A percentile compares a stretch with the other conserved stretches of the same genome.
Conservation (phyloP, 805 yeast genomes). For the Pichia sporocuriosa region DNA sequence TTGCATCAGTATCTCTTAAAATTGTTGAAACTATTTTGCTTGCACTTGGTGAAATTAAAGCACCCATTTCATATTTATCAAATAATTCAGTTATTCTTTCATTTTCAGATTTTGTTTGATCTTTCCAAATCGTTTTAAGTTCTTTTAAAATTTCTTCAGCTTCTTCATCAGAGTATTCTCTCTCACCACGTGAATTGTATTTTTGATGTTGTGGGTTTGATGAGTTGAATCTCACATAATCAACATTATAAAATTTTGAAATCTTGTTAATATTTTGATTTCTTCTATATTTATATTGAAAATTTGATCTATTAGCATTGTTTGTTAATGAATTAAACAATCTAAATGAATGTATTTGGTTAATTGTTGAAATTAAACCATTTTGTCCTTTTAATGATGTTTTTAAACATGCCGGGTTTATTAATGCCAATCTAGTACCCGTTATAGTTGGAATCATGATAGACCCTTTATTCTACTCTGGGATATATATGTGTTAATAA, state of each 20-base stretch:
- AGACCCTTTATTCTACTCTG: too few relatives aligned
- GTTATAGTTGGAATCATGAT: not conserved
- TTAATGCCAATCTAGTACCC: not conserved
- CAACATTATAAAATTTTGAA: too few relatives aligned
- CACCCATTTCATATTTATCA: slow-evolving; percentile 28
- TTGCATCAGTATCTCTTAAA: slow-evolving; percentile 22
- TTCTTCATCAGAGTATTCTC: slow-evolving; percentile 25
- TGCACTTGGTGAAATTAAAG: slow-evolving; percentile 26
- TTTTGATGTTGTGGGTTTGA: slow-evolving; percentile 14
- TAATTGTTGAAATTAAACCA: not conserved
- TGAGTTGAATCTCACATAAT: slow-evolving; percentile 10
- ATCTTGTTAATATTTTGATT: too few relatives aligned
- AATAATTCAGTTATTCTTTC: slow-evolving; percentile 18
- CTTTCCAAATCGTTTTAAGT: slow-evolving; percentile 24
- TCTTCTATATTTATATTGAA: not conserved
- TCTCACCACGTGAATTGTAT: slow-evolving; percentile 23
- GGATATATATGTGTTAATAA: too few relatives aligned
- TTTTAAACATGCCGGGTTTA: not conserved
- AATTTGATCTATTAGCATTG: not conserved
- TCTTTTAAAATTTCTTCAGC: slow-evolving; percentile 19
- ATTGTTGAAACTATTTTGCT: slow-evolving; percentile 24
- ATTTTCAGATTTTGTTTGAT: slow-evolving; percentile 17
- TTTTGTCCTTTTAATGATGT: not conserved
- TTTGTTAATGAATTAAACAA: not conserved
- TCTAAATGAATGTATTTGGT: not conserved